These are phyloP conservation scores for Quercus parvula DNA, from an alignment of 306 rosid species.

Conservation along the genomic window DNA sequence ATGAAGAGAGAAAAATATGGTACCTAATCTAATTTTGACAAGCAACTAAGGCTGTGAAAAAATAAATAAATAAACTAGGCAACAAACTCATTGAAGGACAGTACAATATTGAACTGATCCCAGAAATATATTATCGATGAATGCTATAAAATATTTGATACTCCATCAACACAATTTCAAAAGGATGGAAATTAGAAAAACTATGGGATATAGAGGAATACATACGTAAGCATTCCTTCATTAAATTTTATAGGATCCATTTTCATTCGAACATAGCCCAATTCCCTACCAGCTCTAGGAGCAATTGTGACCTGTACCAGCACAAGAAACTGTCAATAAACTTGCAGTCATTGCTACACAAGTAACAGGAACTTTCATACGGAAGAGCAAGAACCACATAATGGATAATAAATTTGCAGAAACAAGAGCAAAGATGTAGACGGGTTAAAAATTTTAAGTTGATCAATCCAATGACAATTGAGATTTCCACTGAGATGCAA, in stretches of 20 bases:
- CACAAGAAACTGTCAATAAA: conserved; percentile 20
- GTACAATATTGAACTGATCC: conserved; percentile 1
- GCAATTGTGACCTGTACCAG: conserved; percentile 84
- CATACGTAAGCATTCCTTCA: conserved; percentile 93
- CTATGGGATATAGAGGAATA: background rate
- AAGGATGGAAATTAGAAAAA: conserved; percentile 1
- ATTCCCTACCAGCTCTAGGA: conserved; percentile 98
- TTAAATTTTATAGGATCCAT: conserved; percentile 76
- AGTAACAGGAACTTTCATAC: background rate
- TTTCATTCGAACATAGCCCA: conserved; percentile 92
- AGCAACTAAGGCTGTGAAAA: conserved; percentile 14
- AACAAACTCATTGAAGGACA: conserved; percentile 3
- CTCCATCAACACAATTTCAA: conserved; percentile 10
- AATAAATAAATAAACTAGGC: conserved; percentile 1
- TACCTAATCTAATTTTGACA: conserved; percentile 5
- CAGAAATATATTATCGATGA: conserved; percentile 11
- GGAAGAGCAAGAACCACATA: background rate
- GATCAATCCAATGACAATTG: background rate
- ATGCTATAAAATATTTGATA: background rate
- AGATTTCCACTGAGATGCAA: background rate
- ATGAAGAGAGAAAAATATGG: conserved; percentile 3
- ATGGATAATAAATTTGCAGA: background rate
- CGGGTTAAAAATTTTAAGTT: background rate
- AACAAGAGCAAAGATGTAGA: background rate
- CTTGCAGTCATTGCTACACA: background rate